Conservation (phyloP, 495 filamentous ascomycete genomes). For the Sporormia fimetaria region DNA sequence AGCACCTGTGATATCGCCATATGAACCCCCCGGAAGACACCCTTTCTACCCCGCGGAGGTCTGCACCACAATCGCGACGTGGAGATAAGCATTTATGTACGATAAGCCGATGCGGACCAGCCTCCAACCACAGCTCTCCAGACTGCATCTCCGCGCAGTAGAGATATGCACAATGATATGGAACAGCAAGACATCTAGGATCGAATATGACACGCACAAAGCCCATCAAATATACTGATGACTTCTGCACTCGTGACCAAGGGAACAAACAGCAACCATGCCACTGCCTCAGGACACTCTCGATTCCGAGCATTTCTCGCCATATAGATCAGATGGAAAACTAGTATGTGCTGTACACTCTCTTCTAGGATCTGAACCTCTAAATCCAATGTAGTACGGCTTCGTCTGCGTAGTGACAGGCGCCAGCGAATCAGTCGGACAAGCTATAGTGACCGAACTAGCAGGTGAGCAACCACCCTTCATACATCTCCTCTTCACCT, state of each 20-base stretch:
- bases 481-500: neutral
- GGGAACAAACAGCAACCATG: neutral
- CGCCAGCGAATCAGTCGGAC: constrained; percentile 45
- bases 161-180: constrained; percentile 14
- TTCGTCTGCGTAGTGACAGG: constrained; percentile 54
- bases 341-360: constrained; percentile 34
- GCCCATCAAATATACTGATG: neutral
- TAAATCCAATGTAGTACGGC: constrained; percentile 36
- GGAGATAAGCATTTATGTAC: constrained; percentile 15
- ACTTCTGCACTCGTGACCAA: neutral
- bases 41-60: too few species aligned
- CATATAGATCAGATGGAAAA: constrained; percentile 49
- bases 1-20: too few species aligned
- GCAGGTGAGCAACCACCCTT: constrained; percentile 35
- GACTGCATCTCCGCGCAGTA: constrained; percentile 24
- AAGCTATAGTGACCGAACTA: constrained; percentile 46
- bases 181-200: neutral
- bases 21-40: too few species aligned
- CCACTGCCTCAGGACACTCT: too few species aligned
- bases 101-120: constrained; percentile 3
- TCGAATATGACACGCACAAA: neutral
- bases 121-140: constrained; percentile 2
- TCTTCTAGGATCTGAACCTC: neutral
- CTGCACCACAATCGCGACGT: too few species aligned
- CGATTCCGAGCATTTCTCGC: constrained; percentile 44